Evolutionary conservation across 768 basidiomycete species (phyloP).

Genomic region (Boletus huronensis): DNA sequence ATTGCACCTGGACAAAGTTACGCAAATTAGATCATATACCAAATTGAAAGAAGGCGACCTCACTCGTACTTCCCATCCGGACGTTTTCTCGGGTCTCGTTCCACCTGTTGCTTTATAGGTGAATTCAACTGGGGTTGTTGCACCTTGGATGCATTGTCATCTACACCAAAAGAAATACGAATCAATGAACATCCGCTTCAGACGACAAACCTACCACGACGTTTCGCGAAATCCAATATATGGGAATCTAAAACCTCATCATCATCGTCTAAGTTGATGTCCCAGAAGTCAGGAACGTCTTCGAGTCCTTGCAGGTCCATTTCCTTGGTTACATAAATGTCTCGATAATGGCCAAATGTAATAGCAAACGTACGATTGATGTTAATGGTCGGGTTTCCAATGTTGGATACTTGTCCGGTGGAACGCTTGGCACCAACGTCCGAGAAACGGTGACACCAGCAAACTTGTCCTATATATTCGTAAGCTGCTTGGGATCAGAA

Average conservation of each 20-base stretch:
- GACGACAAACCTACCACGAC: conserved; percentile 16
- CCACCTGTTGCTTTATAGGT: conserved; percentile 1
- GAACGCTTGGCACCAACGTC: conserved; percentile 56
- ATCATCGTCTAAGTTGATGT: conserved; percentile 36
- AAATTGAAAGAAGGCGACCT: conserved; percentile 13
- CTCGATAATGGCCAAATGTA: not conserved
- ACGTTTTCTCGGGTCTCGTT: conserved; percentile 36
- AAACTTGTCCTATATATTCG: conserved; percentile 55
- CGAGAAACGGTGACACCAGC: conserved; percentile 60
- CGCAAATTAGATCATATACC: not conserved
- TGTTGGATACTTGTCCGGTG: conserved; percentile 58
- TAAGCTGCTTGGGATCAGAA: conserved; percentile 11
- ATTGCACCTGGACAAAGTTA: conserved; percentile 55
- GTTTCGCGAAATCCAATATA: conserved; percentile 36
- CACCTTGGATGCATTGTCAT: not conserved
- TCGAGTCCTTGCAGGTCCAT: conserved; percentile 64
- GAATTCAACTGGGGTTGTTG: conserved; percentile 2
- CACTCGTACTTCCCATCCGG: conserved; percentile 66
- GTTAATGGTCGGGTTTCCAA: conserved; percentile 67
- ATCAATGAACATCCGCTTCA: not conserved
- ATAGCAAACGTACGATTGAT: conserved; percentile 42
- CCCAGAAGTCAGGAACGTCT: conserved; percentile 68
- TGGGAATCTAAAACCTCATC: conserved; percentile 19
- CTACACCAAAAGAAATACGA: not conserved
- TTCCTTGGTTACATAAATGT: conserved; percentile 43